Percentiles rank a stretch among this genome's conserved stretches.
Conservation (phyloP, 306 rosid species). For the Quercus alba region DNA sequence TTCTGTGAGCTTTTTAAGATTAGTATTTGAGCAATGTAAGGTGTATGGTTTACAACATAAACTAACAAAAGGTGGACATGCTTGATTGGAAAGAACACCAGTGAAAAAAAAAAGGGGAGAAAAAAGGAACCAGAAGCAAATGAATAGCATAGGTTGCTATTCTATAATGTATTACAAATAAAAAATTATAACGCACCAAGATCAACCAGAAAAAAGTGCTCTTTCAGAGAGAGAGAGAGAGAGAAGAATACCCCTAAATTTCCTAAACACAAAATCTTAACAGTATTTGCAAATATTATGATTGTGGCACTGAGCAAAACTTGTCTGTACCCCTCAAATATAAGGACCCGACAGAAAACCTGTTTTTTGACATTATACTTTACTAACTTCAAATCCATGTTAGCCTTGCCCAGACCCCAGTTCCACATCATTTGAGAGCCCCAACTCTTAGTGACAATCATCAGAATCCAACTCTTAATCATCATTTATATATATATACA, state of each 20-base stretch:
- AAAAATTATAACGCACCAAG: background rate
- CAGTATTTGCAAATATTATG: background rate
- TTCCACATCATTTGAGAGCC: too few relatives aligned
- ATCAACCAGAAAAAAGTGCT: background rate
- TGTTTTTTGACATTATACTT: too few relatives aligned
- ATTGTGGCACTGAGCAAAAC: background rate
- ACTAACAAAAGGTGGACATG: background rate
- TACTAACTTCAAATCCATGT: too few relatives aligned
- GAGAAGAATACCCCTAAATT: background rate
- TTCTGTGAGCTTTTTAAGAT: background rate
- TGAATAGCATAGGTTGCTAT: background rate
- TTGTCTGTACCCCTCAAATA: too few relatives aligned
- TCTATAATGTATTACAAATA: background rate
- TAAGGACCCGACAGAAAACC: too few relatives aligned
- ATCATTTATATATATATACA: too few relatives aligned
- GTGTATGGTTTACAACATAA: background rate
- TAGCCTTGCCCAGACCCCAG: too few relatives aligned
- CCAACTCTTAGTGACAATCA: too few relatives aligned
- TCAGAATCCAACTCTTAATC: too few relatives aligned
- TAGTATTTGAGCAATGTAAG: background rate
- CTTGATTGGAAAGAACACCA: background rate
- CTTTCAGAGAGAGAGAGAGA: too few relatives aligned
- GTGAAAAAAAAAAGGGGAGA: too few relatives aligned
- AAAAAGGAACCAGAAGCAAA: background rate
- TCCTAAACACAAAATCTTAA: background rate